Percentiles rank a stretch among this genome's conserved stretches.
Conservation (phyloP, 108 stramenopile genomes). For the Poteriospumella lacustris region DNA sequence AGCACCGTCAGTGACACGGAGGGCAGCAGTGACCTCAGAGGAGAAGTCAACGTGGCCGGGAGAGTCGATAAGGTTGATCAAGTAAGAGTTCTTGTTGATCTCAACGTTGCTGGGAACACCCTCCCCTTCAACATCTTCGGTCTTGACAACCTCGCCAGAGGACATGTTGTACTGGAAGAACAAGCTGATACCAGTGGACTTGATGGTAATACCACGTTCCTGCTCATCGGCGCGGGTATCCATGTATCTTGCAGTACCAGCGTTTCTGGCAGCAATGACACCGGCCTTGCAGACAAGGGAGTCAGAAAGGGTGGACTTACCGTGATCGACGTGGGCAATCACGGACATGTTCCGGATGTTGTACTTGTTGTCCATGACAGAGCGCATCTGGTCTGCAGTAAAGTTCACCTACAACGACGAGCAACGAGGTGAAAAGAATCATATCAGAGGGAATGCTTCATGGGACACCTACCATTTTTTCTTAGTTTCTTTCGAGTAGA, state of each 20-base stretch:
- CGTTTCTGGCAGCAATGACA: conserved; percentile 97
- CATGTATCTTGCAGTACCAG: conserved; percentile 98
- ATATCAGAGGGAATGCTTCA: no score
- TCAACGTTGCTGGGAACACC: conserved; percentile 61
- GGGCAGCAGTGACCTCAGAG: conserved; percentile 98
- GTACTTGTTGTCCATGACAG: conserved; percentile 99
- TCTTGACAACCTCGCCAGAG: conserved; percentile 62
- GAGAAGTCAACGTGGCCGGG: conserved; percentile 99
- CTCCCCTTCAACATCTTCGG: conserved; percentile 37
- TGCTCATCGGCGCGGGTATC: conserved; percentile 99
- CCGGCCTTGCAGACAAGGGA: conserved; percentile 99
- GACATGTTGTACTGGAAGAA: conserved; percentile 99
- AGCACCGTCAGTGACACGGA: conserved; percentile 99
- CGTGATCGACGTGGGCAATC: conserved; percentile 99
- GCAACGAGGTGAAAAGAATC: no score
- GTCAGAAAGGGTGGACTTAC: conserved; percentile 99
- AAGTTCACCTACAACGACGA: conserved; percentile 99
- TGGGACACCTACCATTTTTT: no score
- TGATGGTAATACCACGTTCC: conserved; percentile 99
- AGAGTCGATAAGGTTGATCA: conserved; percentile 99
- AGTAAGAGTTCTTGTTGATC: conserved; percentile 88
- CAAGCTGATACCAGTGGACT: conserved; percentile 99
- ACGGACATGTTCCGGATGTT: conserved; percentile 99
- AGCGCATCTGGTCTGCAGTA: conserved; percentile 95
- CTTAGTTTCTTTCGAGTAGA: no score